A percentile compares a stretch with the other conserved stretches of the same genome.
Conservation (phyloP, 2,329 filamentous ascomycete species). For the Metarhizium sp. region DNA sequence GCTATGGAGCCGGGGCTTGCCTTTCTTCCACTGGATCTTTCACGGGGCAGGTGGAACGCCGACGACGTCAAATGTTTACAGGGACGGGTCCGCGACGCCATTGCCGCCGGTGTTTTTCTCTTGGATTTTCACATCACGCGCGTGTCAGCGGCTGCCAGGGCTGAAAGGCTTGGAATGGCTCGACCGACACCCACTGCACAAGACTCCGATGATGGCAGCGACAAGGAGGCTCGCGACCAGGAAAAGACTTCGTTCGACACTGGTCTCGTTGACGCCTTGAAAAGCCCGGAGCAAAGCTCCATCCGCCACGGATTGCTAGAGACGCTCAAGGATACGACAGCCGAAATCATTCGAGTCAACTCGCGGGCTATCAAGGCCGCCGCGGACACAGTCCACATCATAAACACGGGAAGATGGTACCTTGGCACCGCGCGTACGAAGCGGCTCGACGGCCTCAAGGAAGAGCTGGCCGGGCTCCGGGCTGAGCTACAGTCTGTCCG, state of each 20-base stretch:
- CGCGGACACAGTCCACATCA: slow-evolving; percentile 14
- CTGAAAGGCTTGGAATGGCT: slow-evolving; percentile 6
- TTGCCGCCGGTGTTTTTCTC: slow-evolving; percentile 24
- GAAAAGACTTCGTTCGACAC: slow-evolving; percentile 17
- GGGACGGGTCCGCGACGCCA: slow-evolving; percentile 23
- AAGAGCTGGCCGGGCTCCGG: slow-evolving; percentile 12
- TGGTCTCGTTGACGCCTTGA: slow-evolving; percentile 26
- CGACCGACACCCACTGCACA: background rate
- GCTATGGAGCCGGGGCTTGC: slow-evolving; percentile 27
- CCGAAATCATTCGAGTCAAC: slow-evolving; percentile 15
- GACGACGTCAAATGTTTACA: slow-evolving; percentile 30
- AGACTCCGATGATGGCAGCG: background rate
- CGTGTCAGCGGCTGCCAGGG: slow-evolving; percentile 12
- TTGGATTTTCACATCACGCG: slow-evolving; percentile 33
- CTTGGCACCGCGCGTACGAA: slow-evolving; percentile 11
- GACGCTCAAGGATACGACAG: slow-evolving; percentile 20
- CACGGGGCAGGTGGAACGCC: slow-evolving; percentile 33
- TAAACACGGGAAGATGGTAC: slow-evolving; percentile 22
- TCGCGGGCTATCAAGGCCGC: slow-evolving; percentile 15
- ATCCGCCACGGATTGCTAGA: slow-evolving; percentile 22
- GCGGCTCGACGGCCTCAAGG: slow-evolving; percentile 13
- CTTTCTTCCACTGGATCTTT: slow-evolving; percentile 38
- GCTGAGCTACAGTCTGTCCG: slow-evolving; percentile 17
- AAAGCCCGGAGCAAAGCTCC: slow-evolving; percentile 23
- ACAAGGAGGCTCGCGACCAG: slow-evolving; percentile 11